Conservation (phyloP, 108 stramenopile genomes). For the Skeletonema menzelii region DNA sequence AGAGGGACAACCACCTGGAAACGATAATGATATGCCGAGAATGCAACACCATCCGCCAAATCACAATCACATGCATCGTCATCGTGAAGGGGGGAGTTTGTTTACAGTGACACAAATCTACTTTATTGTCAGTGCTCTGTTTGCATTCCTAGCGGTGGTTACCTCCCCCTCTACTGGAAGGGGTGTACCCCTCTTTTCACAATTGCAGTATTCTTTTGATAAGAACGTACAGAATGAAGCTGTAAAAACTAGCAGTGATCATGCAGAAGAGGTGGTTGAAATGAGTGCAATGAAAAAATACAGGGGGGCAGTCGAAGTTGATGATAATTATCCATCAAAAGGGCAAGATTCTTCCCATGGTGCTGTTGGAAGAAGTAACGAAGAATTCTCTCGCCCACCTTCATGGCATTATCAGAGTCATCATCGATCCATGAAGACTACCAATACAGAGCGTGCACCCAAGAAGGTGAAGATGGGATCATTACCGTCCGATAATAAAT, state of each 20-base stretch:
- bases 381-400: not conserved
- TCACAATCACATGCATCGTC: not conserved
- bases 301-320: not conserved
- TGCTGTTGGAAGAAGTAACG: not conserved
- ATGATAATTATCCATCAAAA: not conserved
- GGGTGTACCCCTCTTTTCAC: not conserved
- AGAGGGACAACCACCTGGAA: not conserved
- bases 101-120: slow-evolving; percentile 14
- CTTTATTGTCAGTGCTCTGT: slow-evolving; percentile 7
- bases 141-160: slow-evolving; percentile 18
- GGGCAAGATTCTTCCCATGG: not conserved
- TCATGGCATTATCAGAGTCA: not conserved
- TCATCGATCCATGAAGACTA: not conserved
- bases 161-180: slow-evolving; percentile 9
- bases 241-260: not conserved
- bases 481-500: not conserved
- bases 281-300: not conserved
- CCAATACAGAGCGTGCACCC: not conserved
- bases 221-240: not conserved
- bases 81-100: not conserved
- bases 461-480: not conserved
- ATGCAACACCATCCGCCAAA: not conserved
- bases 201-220: not conserved
- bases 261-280: not conserved
- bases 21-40: not conserved